Percentiles rank a stretch among this genome's conserved stretches.
phyloP scores from a whole-genome alignment of 129 eudicot genomes.

The Ambrosia trifida region DNA sequence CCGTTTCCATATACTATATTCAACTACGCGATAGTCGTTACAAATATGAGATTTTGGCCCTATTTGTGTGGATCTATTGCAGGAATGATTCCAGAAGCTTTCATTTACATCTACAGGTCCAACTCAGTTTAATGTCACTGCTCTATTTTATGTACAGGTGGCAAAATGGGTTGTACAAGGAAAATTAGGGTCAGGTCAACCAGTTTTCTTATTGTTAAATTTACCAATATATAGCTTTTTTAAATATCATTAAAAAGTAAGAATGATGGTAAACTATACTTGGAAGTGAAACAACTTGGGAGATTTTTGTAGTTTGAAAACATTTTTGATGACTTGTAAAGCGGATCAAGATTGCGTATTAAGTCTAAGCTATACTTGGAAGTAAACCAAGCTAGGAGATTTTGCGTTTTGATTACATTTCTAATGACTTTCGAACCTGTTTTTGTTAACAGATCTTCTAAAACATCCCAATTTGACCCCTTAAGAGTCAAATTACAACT shows the following conservation, averaged over 20 bases:
- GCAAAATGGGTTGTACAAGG: neutral
- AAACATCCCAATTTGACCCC: neutral
- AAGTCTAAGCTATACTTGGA: neutral
- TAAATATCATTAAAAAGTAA: neutral
- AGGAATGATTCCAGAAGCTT: constrained; percentile 96
- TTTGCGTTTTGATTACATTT: neutral
- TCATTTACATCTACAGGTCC: constrained; percentile 85
- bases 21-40: constrained; percentile 88
- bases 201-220: constrained; percentile 1
- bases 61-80: constrained; percentile 80
- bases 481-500: neutral
- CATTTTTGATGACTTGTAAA: constrained; percentile 1
- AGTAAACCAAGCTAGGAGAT: neutral
- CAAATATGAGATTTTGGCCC: constrained; percentile 90
- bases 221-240: neutral
- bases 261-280: neutral
- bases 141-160: neutral
- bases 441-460: neutral
- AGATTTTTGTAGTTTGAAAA: neutral
- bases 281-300: neutral
- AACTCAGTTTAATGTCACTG: neutral
- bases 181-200: neutral
- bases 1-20: constrained; percentile 94
- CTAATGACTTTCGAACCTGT: too few species aligned
- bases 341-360: too few species aligned